These are phyloP conservation scores for Waltiozyma solani DNA, from an alignment of 1,139 yeast genomes.

Conservation along the genomic window DNA sequence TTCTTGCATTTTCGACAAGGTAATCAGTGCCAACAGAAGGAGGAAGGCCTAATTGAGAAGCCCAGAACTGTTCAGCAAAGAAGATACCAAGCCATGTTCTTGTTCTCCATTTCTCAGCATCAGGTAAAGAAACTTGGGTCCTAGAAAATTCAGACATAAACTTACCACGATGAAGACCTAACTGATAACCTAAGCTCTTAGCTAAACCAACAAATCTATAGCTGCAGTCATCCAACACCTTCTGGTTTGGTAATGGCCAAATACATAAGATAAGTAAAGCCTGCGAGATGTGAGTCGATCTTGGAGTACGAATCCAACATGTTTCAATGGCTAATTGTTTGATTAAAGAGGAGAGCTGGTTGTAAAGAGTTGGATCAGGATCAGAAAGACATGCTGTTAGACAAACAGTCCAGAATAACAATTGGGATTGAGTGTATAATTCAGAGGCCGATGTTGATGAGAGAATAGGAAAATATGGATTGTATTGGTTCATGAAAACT, in stretches of 20 bases:
- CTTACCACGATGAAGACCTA: slow-evolving; percentile 91
- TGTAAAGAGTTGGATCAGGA: slow-evolving; percentile 77
- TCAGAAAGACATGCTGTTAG: slow-evolving; percentile 80
- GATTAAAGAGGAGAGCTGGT: slow-evolving; percentile 64
- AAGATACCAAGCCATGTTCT: slow-evolving; percentile 87
- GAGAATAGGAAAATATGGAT: slow-evolving; percentile 76
- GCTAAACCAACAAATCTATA: slow-evolving; percentile 85
- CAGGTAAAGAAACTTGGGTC: slow-evolving; percentile 80
- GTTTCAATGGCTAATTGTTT: slow-evolving; percentile 87
- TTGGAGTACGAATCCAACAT: slow-evolving; percentile 88
- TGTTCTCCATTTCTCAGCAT: slow-evolving; percentile 92
- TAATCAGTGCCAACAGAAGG: slow-evolving; percentile 83
- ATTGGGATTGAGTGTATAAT: slow-evolving; percentile 71
- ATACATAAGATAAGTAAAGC: slow-evolving; percentile 72
- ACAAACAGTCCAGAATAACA: slow-evolving; percentile 86
- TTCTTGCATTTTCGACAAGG: slow-evolving; percentile 66
- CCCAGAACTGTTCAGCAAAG: slow-evolving; percentile 86
- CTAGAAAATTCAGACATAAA: slow-evolving; percentile 86
- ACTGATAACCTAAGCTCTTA: slow-evolving; percentile 71
- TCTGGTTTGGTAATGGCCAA: slow-evolving; percentile 94
- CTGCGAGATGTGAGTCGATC: slow-evolving; percentile 90
- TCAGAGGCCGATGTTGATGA: slow-evolving; percentile 65
- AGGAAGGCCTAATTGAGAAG: slow-evolving; percentile 79
- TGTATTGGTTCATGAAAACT: slow-evolving; percentile 52
- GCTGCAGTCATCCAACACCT: slow-evolving; percentile 86